Percentiles rank a stretch among this genome's conserved stretches.
Evolutionary conservation across 306 rosid genomes (phyloP).

Genomic region (Casuarina cunninghamiana): DNA sequence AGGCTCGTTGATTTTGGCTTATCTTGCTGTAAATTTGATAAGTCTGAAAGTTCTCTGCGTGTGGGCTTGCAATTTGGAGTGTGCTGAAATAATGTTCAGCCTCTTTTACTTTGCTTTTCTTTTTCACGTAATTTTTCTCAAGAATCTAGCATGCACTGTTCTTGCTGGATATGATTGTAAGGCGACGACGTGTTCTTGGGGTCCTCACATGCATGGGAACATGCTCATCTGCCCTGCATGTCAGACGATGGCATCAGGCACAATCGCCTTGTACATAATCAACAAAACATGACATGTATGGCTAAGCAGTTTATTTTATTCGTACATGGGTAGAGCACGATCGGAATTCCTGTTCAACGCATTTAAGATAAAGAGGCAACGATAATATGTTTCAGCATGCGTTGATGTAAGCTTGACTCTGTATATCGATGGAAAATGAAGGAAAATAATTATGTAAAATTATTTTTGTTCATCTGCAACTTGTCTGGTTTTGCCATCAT

Average conservation of each 20-base stretch:
- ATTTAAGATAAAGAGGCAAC: no score
- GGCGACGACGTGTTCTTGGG: background rate
- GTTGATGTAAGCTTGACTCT: conserved; percentile 8
- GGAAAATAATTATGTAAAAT: background rate
- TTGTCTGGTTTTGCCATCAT: background rate
- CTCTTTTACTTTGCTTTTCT: background rate
- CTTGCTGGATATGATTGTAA: background rate
- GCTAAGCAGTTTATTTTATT: background rate
- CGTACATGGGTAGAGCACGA: no score
- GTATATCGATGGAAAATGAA: background rate
- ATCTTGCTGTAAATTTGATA: background rate
- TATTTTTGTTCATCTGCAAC: background rate
- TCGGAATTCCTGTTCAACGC: no score
- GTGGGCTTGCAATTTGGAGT: background rate
- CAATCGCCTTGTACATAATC: background rate
- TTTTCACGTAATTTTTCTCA: background rate
- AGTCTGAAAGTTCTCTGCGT: background rate
- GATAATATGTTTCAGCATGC: conserved; percentile 8
- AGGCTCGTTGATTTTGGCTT: no score
- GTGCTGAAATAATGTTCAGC: background rate
- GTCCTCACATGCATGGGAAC: background rate
- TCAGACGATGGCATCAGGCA: background rate
- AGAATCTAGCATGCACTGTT: background rate
- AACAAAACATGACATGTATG: no score
- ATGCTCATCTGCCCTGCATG: background rate